phyloP scores from a whole-genome alignment of 169 alveolate genomes.

The Perkinsus marinus region DNA sequence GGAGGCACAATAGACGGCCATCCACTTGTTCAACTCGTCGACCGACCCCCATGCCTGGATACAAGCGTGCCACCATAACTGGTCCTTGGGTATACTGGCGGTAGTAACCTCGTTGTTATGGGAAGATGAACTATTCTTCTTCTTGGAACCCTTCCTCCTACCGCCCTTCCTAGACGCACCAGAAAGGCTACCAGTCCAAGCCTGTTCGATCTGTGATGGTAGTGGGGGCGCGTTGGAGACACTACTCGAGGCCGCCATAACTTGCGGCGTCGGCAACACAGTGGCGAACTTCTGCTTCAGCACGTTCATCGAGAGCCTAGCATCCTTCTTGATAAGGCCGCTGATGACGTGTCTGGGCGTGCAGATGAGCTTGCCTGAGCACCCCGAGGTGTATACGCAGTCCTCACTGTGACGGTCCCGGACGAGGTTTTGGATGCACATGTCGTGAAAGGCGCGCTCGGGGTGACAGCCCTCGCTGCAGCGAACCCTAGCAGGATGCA shows the following conservation, averaged over 20 bases:
- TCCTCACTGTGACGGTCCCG: not conserved
- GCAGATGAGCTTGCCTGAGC: not conserved
- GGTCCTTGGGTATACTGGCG: not conserved
- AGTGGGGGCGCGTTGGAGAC: not conserved
- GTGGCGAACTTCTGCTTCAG: not conserved
- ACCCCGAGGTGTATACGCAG: not conserved
- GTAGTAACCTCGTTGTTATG: not conserved
- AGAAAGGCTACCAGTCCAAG: not conserved
- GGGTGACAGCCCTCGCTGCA: not conserved
- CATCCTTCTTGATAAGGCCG: not conserved
- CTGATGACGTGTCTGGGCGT: not conserved
- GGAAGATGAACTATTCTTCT: not conserved
- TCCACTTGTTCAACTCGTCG: not conserved
- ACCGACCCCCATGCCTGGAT: not conserved
- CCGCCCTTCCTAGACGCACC: not conserved
- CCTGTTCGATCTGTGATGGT: not conserved
- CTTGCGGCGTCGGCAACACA: not conserved
- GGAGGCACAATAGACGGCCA: not conserved
- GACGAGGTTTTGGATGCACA: not conserved
- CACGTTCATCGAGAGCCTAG: not conserved
- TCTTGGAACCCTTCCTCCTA: not conserved
- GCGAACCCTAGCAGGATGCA: not conserved
- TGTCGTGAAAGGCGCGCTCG: not conserved
- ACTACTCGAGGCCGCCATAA: not conserved
- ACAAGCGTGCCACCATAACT: not conserved